These are phyloP conservation scores for Aspergillus chevalieri DNA, from an alignment of 2,329 filamentous ascomycete genomes.

Conservation along the genomic window DNA sequence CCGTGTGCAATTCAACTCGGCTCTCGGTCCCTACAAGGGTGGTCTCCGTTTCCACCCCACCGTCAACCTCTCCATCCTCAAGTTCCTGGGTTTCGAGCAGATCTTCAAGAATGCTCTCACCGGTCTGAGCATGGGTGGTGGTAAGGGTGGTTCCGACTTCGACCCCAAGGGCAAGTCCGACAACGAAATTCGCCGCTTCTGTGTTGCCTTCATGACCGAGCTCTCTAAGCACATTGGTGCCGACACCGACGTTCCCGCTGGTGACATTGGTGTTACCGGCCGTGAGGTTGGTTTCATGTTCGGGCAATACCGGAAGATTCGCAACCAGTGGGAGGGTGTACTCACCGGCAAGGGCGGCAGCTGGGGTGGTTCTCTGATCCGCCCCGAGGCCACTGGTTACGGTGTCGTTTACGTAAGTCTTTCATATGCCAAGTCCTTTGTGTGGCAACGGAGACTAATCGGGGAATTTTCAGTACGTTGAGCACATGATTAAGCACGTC, in stretches of 20 bases:
- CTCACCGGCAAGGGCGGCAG: conserved; percentile 89
- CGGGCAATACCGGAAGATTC: conserved; percentile 81
- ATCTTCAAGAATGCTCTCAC: conserved; percentile 99
- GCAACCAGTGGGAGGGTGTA: conserved; percentile 91
- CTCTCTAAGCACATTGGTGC: conserved; percentile 93
- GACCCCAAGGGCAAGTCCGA: conserved; percentile 98
- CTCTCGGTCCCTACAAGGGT: conserved; percentile 95
- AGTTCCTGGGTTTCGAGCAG: conserved; percentile 98
- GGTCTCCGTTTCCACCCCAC: conserved; percentile 86
- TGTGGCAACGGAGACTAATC: background rate
- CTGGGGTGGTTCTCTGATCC: conserved; percentile 92
- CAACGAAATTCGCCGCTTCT: conserved; percentile 96
- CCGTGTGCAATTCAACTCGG: conserved; percentile 97
- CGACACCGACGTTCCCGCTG: conserved; percentile 91
- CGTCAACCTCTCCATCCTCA: conserved; percentile 63
- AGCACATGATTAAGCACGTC: conserved; percentile 90
- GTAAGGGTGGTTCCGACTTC: conserved; percentile 96
- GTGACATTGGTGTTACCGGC: conserved; percentile 89
- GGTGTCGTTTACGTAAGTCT: conserved; percentile 69
- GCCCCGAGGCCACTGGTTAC: conserved; percentile 94
- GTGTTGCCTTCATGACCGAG: conserved; percentile 91
- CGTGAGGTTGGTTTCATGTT: conserved; percentile 95
- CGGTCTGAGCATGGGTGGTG: conserved; percentile 90
- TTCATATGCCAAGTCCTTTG: background rate
- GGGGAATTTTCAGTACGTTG: conserved; percentile 56